Percentiles rank a stretch among this genome's conserved stretches.
phyloP scores from a whole-genome alignment of 805 yeast species.

The Saturnispora gosingensis region DNA sequence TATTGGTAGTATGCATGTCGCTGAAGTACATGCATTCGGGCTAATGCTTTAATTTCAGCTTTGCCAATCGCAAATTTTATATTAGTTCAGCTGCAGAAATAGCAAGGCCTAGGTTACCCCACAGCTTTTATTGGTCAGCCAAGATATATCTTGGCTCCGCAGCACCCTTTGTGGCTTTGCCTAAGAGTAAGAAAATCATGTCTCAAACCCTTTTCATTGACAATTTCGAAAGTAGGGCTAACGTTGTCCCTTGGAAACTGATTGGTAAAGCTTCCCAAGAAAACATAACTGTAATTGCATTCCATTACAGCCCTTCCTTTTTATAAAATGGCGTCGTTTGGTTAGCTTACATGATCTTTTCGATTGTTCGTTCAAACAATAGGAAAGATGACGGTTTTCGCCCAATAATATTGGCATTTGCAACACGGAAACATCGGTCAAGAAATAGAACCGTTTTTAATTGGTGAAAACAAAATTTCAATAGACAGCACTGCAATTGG shows the following conservation, averaged over 20 bases:
- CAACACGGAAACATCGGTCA: not conserved
- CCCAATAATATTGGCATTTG: not conserved
- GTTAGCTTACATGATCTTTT: not conserved
- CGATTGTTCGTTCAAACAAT: not conserved
- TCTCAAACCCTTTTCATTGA: too few relatives aligned
- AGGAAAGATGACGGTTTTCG: not conserved
- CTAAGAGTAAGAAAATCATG: too few relatives aligned
- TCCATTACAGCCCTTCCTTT: not conserved
- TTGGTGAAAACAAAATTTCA: not conserved
- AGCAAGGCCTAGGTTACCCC: not conserved
- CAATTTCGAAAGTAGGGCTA: too few relatives aligned
- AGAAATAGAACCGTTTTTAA: not conserved
- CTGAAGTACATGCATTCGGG: not conserved
- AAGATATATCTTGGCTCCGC: not conserved
- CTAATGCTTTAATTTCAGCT: not conserved
- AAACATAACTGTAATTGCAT: not conserved
- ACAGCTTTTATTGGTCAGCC: not conserved
- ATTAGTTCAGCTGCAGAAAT: too few relatives aligned
- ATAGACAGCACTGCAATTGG: not conserved
- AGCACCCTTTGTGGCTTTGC: too few relatives aligned
- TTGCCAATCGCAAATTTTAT: not conserved
- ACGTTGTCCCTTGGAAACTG: too few relatives aligned
- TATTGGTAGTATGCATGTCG: not conserved
- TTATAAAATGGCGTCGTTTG: not conserved
- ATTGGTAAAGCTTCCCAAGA: too few relatives aligned